Base-by-base conservation (phyloP, 2,329 filamentous ascomycete species). In the Hymenoscyphus repandus region DNA sequence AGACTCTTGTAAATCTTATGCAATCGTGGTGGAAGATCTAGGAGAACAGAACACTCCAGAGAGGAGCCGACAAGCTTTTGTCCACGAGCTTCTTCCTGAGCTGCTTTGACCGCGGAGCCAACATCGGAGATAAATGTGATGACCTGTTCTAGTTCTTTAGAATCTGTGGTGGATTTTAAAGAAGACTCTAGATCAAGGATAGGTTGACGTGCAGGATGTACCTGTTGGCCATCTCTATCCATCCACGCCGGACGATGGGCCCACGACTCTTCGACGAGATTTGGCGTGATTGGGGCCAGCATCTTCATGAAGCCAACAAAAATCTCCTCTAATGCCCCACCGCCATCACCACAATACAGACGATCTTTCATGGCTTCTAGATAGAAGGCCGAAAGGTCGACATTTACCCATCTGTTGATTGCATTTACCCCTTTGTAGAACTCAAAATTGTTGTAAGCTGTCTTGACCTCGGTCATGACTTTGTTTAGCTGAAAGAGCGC, bases 301-400 rank as follows among this genome's bases (percentile, higher is more conserved):
- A 95, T 89, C 48, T 84, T 79, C 54, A 91, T 72, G 15, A 96
- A 73, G 33, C 89, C 82, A 5, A 80, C 71, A 54, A 92, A 83
- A 49, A 96, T 80, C 27, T 79, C 75, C 58, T 80, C 77, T 43
- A 88, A 70, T 4, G 79, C 74, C 42, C 86, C 85, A 12, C 79
- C 76, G 12, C 80, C 79, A 53, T 84, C 80, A 30, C 87, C 88
- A 41, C 91, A 93, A 72, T 99, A 99, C 1, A 97, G 74, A 2
- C 89, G 78, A 63, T 99, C 93, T 69, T 99, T 99, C 61, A 91
- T 76, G 0, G 88, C 83, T 69, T 99, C 93, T 51, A 99, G 82
- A 68, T 97, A 99, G 68, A 96, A 95, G 0, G 92, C 86, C 0
- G 90, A 96, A 20, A 99, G 77, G 59, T 96, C 88, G 20, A 77